Percentiles rank a stretch among this genome's conserved stretches.
Conservation (phyloP, 345 rosid genomes). For the Eutrema yunnanense region DNA sequence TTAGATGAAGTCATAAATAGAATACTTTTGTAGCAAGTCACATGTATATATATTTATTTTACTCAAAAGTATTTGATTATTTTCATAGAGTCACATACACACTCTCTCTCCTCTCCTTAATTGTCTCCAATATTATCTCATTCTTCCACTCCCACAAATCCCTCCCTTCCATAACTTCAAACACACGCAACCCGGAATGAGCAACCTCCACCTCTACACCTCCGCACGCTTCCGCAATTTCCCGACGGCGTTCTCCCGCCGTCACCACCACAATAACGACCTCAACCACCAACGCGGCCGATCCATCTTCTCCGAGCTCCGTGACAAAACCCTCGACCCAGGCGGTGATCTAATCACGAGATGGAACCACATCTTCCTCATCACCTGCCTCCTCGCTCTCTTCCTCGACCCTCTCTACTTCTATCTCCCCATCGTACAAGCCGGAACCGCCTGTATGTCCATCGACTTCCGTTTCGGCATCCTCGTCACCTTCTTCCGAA, state of each 20-base stretch:
- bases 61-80: background rate
- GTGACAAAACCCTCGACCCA: constrained; percentile 62
- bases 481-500: constrained; percentile 56
- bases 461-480: constrained; percentile 43
- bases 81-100: background rate
- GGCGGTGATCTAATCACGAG: constrained; percentile 46
- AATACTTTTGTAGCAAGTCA: background rate
- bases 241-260: constrained; percentile 40
- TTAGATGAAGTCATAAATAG: background rate
- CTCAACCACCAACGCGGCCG: constrained; percentile 29
- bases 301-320: constrained; percentile 25
- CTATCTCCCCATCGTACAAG: constrained; percentile 55
- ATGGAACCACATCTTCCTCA: constrained; percentile 77
- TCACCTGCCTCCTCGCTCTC: constrained; percentile 57
- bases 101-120: constrained; percentile 1
- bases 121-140: constrained; percentile 3
- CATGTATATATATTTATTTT: background rate
- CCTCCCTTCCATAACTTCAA: constrained; percentile 21
- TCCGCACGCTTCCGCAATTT: constrained; percentile 39
- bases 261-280: constrained; percentile 26
- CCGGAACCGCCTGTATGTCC: constrained; percentile 47
- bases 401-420: constrained; percentile 86
- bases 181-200: constrained; percentile 32
- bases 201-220: constrained; percentile 33
- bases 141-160: constrained; percentile 22